phyloP scores from a whole-genome alignment of 768 basidiomycete species.

The Tulasnella sp. region DNA sequence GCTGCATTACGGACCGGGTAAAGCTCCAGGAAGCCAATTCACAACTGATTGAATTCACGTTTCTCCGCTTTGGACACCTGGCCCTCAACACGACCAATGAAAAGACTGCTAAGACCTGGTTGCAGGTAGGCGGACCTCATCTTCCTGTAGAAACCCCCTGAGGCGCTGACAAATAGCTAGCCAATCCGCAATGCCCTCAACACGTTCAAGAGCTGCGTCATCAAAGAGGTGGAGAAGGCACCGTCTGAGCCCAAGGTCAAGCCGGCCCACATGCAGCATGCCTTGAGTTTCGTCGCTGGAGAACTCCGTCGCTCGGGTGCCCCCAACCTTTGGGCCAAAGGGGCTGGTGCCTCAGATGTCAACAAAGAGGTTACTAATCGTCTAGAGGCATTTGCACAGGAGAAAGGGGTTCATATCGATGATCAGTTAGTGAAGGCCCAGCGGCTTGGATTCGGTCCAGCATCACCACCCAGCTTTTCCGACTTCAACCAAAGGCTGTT shows the following conservation, averaged over 20 bases:
- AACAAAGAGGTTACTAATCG: background rate
- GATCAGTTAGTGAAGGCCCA: background rate
- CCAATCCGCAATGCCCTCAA: background rate
- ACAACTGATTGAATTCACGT: background rate
- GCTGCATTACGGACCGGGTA: background rate
- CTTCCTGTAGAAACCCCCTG: too few species aligned
- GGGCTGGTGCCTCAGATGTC: background rate
- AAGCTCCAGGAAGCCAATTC: background rate
- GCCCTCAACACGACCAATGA: background rate
- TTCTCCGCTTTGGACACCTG: background rate
- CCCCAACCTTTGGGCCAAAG: background rate
- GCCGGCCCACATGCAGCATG: background rate
- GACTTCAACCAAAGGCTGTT: background rate
- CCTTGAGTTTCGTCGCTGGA: background rate
- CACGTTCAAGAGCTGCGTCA: background rate
- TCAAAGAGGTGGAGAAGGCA: background rate
- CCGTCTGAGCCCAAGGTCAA: background rate
- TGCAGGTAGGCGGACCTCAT: too few species aligned
- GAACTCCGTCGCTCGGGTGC: background rate
- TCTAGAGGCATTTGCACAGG: background rate
- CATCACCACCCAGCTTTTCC: background rate
- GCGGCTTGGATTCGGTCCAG: background rate
- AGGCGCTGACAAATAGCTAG: background rate
- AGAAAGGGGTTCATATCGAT: background rate
- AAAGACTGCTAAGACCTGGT: background rate